Base-by-base conservation (phyloP, 768 basidiomycete genomes). In the Leccinum boreale region DNA sequence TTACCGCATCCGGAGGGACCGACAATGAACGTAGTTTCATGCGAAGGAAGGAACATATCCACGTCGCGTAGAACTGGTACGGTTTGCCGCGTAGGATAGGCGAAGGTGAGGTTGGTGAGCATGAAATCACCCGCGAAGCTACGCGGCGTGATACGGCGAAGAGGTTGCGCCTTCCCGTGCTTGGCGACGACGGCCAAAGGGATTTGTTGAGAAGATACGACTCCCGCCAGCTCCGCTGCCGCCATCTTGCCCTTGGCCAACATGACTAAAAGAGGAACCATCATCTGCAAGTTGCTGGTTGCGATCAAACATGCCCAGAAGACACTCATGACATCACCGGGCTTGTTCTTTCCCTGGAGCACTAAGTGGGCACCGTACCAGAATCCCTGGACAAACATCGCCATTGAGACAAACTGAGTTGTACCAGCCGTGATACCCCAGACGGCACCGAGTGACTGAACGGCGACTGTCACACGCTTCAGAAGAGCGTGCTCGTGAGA, bases 231-330 rank as follows among this genome's bases (percentile, higher is more conserved):
- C n/a, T n/a, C n/a, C n/a, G n/a, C n/a, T n/a, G n/a, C n/a, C n/a
- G n/a, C n/a, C n/a, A n/a, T n/a, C n/a, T n/a, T n/a, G n/a, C n/a
- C n/a, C n/a, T n/a, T n/a, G n/a, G n/a, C n/a, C n/a, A n/a, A n/a
- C n/a, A n/a, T n/a, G n/a, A n/a, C n/a, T n/a, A n/a, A n/a, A n/a
- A n/a, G n/a, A n/a, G n/a, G n/a, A n/a, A n/a, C n/a, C n/a, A n/a
- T n/a, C n/a, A n/a, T n/a, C n/a, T n/a, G n/a, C n/a, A n/a, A n/a
- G n/a, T n/a, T n/a, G n/a, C n/a, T n/a, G n/a, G n/a, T n/a, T n/a
- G n/a, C n/a, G n/a, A n/a, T n/a, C n/a, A n/a, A 77, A 70, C 92
- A 94, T 0, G 96, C 94, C 95, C 96, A 98, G 72, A 98, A 99
- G 52, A 95, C 92, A n/a, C 90, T 86, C 88, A 94, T 95, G 61